phyloP scores from a whole-genome alignment of 768 basidiomycete genomes.

The Trametes elegans region DNA sequence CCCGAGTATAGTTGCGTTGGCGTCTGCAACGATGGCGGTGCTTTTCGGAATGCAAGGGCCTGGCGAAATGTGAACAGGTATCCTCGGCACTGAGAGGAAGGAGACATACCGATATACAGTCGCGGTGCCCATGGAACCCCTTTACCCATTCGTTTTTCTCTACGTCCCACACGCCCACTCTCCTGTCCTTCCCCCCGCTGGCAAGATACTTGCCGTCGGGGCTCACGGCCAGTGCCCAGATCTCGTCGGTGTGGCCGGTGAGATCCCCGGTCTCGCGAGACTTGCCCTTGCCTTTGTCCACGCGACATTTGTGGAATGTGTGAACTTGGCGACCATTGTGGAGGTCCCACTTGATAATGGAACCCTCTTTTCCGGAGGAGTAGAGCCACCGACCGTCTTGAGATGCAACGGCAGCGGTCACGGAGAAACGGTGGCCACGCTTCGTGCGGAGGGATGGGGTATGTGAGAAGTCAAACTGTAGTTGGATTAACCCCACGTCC shows the following conservation, averaged over 20 bases:
- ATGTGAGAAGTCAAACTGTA: constrained; percentile 61
- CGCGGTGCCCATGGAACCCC: constrained; percentile 76
- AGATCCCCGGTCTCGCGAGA: constrained; percentile 58
- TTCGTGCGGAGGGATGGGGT: constrained; percentile 58
- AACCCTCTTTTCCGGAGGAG: constrained; percentile 88
- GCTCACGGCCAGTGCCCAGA: constrained; percentile 81
- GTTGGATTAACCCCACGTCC: no score
- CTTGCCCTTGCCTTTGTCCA: constrained; percentile 44
- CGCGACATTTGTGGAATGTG: constrained; percentile 59
- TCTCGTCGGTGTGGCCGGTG: constrained; percentile 84
- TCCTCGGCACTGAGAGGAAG: not conserved
- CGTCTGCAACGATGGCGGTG: constrained; percentile 35
- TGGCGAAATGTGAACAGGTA: constrained; percentile 28
- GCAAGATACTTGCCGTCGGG: constrained; percentile 82
- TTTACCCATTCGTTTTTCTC: constrained; percentile 75
- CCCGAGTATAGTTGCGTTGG: constrained; percentile 62
- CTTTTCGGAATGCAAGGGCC: constrained; percentile 76
- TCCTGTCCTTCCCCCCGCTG: constrained; percentile 82
- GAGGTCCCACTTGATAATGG: constrained; percentile 84
- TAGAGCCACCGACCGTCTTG: constrained; percentile 75
- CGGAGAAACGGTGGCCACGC: constrained; percentile 67
- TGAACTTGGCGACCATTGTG: constrained; percentile 55
- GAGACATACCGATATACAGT: constrained; percentile 60
- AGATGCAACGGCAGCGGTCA: constrained; percentile 80
- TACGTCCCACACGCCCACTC: constrained; percentile 84